Base-by-base conservation (phyloP, 768 basidiomycete genomes). In the Lactifluus rugatus region DNA sequence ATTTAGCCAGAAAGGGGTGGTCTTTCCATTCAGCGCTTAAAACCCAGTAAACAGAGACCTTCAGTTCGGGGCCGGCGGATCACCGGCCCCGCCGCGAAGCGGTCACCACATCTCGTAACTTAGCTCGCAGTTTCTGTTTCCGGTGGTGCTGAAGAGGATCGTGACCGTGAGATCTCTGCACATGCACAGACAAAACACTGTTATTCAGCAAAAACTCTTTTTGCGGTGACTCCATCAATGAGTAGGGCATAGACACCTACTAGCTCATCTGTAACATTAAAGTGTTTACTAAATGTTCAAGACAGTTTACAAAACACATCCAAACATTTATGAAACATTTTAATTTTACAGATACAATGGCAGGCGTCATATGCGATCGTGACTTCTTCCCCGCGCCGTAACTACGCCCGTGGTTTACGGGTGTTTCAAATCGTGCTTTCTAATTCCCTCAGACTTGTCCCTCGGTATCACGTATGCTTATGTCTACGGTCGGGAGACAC, bases 221-320 rank as follows among this genome's bases (percentile, higher is more conserved):
- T 42, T n/a, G 23, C 21, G 2, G 2, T 44, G 42, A 23, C 42
- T 14, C 11, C 11, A 13, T 14, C 42, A 19, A 23, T 44, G 19
- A 10, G 9, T 21, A 44, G 14, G 37, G 41, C n/a, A 42, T 42
- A n/a, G 41, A 19, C 41, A 19, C 41, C 41, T 42, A 21, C 41
- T 21, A 8, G 67, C 77, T 85, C 87, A 67, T 63, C 84, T 69
- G 17, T 45, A 42, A n/a, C 3, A 28, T 7, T 21, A 44, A 44
- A 21, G 42, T 44, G 42, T 44, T 23, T 44, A 23, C 42, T n/a
- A 44, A 44, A 21, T 44, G 42, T 44, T 44, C 7, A 44, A 21
- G 21, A 19, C 41, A 44, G 42, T 44, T 44, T 44, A 11, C 42
- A 23, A 42, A 23, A 23, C 16, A 23, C 19, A 21, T 13, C 21